Percentiles rank a stretch among this genome's conserved stretches.
Evolutionary conservation across 352 stramenopile genomes (phyloP).

Genomic region (Pythium scleroteichum): DNA sequence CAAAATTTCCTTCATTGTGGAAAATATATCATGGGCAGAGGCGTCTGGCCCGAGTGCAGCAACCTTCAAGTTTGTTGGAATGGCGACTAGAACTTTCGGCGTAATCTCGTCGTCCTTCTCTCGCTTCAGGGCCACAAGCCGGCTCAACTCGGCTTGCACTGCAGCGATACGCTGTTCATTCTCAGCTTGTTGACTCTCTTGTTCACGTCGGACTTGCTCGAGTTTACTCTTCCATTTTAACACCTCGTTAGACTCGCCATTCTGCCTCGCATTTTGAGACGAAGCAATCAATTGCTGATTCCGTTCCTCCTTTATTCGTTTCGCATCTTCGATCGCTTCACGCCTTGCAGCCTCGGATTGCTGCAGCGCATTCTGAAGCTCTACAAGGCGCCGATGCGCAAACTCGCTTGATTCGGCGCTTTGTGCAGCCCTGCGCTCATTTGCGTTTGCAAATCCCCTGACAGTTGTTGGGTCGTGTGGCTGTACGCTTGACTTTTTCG

Average conservation of each 20-base stretch:
- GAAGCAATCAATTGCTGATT: constrained; percentile 31
- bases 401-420: neutral
- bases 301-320: constrained; percentile 44
- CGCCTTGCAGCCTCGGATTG: constrained; percentile 37
- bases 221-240: constrained; percentile 57
- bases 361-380: constrained; percentile 24
- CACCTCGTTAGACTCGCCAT: constrained; percentile 37
- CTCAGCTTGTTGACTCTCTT: constrained; percentile 42
- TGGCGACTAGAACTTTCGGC: no score
- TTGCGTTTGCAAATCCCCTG: constrained; percentile 7
- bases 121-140: constrained; percentile 6
- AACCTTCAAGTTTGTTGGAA: constrained; percentile 49
- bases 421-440: constrained; percentile 3
- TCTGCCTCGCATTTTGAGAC: constrained; percentile 17
- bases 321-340: constrained; percentile 58
- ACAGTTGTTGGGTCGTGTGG: neutral
- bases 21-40: constrained; percentile 62
- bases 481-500: constrained; percentile 27
- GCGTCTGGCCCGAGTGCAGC: constrained; percentile 44
- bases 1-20: constrained; percentile 72
- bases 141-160: constrained; percentile 17
- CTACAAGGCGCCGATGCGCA: constrained; percentile 12
- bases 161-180: constrained; percentile 30
- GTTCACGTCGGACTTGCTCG: constrained; percentile 50
- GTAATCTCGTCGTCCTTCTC: neutral